These are phyloP conservation scores for Hypoxylon rickii DNA, from an alignment of 495 filamentous ascomycete species.

Conservation along the genomic window DNA sequence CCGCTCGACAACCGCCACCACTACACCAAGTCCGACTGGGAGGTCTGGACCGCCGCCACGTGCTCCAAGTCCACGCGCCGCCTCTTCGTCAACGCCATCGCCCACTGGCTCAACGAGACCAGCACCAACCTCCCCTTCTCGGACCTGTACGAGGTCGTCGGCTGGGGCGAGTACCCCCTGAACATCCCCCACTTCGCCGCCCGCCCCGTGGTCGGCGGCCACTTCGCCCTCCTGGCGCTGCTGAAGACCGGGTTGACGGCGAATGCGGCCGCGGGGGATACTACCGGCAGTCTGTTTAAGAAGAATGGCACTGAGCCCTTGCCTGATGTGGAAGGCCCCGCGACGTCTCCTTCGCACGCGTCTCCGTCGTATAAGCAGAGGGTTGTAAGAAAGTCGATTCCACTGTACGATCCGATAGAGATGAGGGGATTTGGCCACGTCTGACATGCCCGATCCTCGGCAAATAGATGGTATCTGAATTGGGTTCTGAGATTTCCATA, in stretches of 20 bases:
- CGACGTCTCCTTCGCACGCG: conserved; percentile 7
- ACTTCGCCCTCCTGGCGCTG: conserved; percentile 51
- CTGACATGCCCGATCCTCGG: too few species aligned
- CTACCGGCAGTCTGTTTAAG: conserved; percentile 44
- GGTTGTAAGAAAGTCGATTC: conserved; percentile 7
- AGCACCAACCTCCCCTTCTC: conserved; percentile 42
- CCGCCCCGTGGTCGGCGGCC: conserved; percentile 60
- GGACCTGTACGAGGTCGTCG: conserved; percentile 49
- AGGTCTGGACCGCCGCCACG: conserved; percentile 75
- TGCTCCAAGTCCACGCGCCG: conserved; percentile 55
- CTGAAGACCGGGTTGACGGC: conserved; percentile 64
- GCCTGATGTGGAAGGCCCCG: conserved; percentile 4
- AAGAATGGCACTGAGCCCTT: conserved; percentile 21
- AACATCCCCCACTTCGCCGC: conserved; percentile 43
- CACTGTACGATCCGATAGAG: background rate
- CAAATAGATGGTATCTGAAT: too few species aligned
- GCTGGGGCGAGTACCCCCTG: conserved; percentile 35
- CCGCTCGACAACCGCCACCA: conserved; percentile 74
- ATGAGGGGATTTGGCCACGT: background rate
- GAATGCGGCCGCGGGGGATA: conserved; percentile 48
- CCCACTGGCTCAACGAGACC: conserved; percentile 74
- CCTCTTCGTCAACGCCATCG: conserved; percentile 68
- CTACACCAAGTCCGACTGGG: conserved; percentile 81
- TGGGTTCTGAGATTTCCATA: too few species aligned
- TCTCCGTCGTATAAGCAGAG: conserved; percentile 8